These are phyloP conservation scores for Calvatia gigantea DNA, from an alignment of 768 basidiomycete genomes.

Conservation along the genomic window DNA sequence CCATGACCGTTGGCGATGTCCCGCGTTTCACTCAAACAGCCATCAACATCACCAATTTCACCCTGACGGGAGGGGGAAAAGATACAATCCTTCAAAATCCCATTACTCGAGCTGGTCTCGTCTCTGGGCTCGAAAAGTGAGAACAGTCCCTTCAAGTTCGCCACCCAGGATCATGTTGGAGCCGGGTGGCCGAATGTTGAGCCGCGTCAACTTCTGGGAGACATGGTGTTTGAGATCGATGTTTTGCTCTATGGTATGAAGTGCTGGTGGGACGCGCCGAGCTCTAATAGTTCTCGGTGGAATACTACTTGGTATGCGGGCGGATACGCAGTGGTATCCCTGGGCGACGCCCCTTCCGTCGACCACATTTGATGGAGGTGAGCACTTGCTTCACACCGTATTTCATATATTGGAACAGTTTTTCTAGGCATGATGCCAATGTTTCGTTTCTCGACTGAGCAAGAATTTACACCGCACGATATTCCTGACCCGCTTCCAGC, in stretches of 20 bases:
- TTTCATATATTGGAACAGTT: neutral
- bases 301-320: constrained; percentile 1
- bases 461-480: neutral
- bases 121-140: neutral
- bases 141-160: neutral
- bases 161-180: neutral
- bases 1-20: neutral
- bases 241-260: neutral
- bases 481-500: neutral
- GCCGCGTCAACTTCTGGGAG: neutral
- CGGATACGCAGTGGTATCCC: neutral
- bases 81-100: neutral
- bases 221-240: constrained; percentile 1
- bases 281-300: neutral
- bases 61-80: neutral
- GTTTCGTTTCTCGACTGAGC: neutral
- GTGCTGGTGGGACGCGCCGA: constrained; percentile 1
- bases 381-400: neutral
- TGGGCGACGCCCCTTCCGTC: neutral
- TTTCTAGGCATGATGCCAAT: neutral
- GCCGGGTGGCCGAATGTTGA: neutral
- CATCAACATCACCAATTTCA: constrained; percentile 5
- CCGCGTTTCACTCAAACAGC: neutral
- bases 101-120: neutral
- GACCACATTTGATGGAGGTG: neutral